These are phyloP conservation scores for Thielaviopsis euricoi DNA, from an alignment of 2,329 filamentous ascomycete species.

Conservation along the genomic window DNA sequence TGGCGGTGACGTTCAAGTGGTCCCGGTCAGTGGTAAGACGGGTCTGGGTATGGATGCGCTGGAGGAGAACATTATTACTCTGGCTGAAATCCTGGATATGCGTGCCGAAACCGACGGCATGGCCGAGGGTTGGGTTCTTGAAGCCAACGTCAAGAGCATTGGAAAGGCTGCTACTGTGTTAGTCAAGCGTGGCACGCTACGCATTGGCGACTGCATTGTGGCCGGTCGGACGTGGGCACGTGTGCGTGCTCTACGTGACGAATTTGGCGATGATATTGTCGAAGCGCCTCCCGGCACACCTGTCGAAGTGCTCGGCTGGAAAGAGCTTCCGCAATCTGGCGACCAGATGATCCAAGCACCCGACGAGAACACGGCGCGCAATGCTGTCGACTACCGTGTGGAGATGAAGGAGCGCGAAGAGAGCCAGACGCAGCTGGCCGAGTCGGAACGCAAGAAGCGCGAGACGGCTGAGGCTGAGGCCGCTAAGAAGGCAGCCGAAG, in stretches of 20 bases:
- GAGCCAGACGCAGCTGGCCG: constrained; percentile 69
- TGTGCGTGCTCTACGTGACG: constrained; percentile 70
- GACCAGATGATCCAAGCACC: constrained; percentile 73
- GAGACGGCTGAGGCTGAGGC: constrained; percentile 31
- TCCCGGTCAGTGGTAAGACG: constrained; percentile 84
- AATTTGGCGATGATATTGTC: constrained; percentile 54
- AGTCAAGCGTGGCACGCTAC: constrained; percentile 72
- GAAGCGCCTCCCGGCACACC: constrained; percentile 77
- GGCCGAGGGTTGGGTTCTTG: constrained; percentile 86
- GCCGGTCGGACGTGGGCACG: constrained; percentile 79
- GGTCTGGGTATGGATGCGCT: constrained; percentile 81
- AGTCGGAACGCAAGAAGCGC: constrained; percentile 46
- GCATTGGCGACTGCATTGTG: constrained; percentile 65
- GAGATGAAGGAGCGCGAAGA: constrained; percentile 56
- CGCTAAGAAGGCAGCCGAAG: constrained; percentile 21
- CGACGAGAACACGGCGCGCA: constrained; percentile 62
- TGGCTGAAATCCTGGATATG: constrained; percentile 82
- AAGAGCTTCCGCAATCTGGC: constrained; percentile 63
- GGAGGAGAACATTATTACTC: constrained; percentile 74
- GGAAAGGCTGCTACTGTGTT: constrained; percentile 82
- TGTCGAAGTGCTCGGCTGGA: constrained; percentile 91
- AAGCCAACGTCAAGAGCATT: constrained; percentile 71
- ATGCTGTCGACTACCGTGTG: constrained; percentile 58
- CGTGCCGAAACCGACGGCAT: constrained; percentile 61
- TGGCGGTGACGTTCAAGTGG: constrained; percentile 84